A percentile compares a stretch with the other conserved stretches of the same genome.
Conservation (phyloP, 2,329 filamentous ascomycete species). For the Colletotrichum viniferum region DNA sequence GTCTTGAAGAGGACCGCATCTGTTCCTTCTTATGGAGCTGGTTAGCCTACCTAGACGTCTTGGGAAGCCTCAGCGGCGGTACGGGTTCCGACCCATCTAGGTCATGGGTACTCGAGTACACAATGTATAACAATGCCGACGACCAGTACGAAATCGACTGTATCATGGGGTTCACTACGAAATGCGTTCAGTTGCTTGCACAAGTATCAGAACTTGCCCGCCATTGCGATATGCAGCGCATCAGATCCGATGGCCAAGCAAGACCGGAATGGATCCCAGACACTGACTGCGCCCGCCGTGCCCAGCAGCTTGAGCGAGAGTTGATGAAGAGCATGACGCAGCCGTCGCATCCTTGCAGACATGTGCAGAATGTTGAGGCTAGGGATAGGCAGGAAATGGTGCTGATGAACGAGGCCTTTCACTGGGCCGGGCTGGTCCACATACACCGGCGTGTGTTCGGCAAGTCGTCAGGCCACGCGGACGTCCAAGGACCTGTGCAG, state of each 20-base stretch:
- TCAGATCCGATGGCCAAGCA: slow-evolving; percentile 46
- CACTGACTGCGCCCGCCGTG: slow-evolving; percentile 56
- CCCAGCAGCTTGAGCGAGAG: slow-evolving; percentile 63
- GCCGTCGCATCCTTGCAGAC: slow-evolving; percentile 44
- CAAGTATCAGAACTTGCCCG: slow-evolving; percentile 75
- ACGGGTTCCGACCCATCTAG: slow-evolving; percentile 54
- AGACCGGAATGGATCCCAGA: slow-evolving; percentile 62
- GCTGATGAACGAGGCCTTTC: slow-evolving; percentile 78
- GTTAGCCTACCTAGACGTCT: slow-evolving; percentile 83
- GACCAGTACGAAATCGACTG: slow-evolving; percentile 76
- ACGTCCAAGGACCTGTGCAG: slow-evolving; percentile 67
- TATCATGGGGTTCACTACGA: slow-evolving; percentile 78
- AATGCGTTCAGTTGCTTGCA: slow-evolving; percentile 72
- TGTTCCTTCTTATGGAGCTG: slow-evolving; percentile 79
- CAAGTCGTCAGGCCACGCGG: slow-evolving; percentile 57
- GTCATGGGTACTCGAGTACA: slow-evolving; percentile 54
- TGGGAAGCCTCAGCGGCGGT: slow-evolving; percentile 73
- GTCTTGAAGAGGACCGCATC: slow-evolving; percentile 59
- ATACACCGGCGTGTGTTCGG: slow-evolving; percentile 75
- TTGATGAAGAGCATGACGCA: slow-evolving; percentile 61
- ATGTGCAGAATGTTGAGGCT: slow-evolving; percentile 53
- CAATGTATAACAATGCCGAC: slow-evolving; percentile 54
- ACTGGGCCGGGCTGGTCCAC: slow-evolving; percentile 79
- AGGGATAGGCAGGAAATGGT: slow-evolving; percentile 67
- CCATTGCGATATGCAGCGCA: slow-evolving; percentile 69